Evolutionary conservation across 139 green algal species (phyloP).

Genomic region (Ettlia oleoabundans): DNA sequence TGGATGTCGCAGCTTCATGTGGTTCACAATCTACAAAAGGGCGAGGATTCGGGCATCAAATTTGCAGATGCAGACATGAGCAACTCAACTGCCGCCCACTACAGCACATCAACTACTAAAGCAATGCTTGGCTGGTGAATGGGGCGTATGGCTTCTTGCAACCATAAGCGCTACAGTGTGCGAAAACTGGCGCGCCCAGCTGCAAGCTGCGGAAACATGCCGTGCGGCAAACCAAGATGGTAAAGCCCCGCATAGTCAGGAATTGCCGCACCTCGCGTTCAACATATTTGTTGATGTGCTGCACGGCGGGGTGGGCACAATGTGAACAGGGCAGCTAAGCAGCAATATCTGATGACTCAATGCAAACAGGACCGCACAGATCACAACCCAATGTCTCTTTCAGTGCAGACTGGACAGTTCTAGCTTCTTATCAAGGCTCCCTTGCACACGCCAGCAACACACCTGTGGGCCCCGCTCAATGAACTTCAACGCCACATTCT

Average conservation of each 20-base stretch:
- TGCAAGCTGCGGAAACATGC: background rate
- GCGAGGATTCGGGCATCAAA: too few relatives aligned
- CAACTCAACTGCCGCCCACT: too few relatives aligned
- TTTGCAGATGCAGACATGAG: too few relatives aligned
- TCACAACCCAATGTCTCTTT: too few relatives aligned
- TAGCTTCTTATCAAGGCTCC: too few relatives aligned
- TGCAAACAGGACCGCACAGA: too few relatives aligned
- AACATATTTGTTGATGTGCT: constrained; percentile 95
- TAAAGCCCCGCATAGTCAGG: background rate
- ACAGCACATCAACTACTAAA: too few relatives aligned
- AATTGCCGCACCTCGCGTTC: constrained; percentile 74
- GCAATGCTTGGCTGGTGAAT: too few relatives aligned
- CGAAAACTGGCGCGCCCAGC: background rate
- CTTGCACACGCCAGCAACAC: too few relatives aligned
- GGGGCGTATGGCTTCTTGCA: too few relatives aligned
- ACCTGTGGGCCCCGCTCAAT: constrained; percentile 9
- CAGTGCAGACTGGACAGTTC: too few relatives aligned
- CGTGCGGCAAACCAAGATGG: background rate
- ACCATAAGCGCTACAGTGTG: too few relatives aligned
- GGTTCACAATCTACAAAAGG: constrained; percentile 87
- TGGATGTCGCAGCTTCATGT: constrained; percentile 91
- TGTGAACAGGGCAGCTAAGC: background rate
- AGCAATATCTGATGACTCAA: background rate
- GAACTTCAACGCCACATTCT: constrained; percentile 93
- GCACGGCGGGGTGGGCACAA: background rate